Evolutionary conservation across 345 rosid species (phyloP), one percentile per base, ranked within the genome.

Genomic region (Limnanthes douglasii): DNA sequence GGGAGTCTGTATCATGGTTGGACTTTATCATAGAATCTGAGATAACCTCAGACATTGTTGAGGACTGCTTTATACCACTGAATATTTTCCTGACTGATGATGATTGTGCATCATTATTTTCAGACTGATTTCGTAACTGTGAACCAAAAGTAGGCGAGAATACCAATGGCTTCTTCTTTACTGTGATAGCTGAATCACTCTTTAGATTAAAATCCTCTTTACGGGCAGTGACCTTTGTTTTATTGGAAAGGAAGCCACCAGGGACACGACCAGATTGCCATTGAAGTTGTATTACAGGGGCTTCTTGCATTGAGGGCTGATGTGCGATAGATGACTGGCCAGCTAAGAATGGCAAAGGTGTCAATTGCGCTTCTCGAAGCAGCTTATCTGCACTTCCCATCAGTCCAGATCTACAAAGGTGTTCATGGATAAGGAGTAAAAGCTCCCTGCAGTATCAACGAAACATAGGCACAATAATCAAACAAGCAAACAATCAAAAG

Each of bases 341-440:
- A 8, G 71, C 85, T 65, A 65, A 43, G 2, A 70, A 61, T 28
- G 94, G 68, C 41, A 90, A 64, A 57, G 98, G 92, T 41, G 70
- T 66, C 66, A 90, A 60, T 44, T 90, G 92, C 41, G 94, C 92
- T 69, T 90, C 98, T 57, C 74, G 79, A 59, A 77, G 66, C 52
- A 90, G 69, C 30, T 50, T 22, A 33, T 68, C 57, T 17, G 98
- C 86, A 46, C 81, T 65, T 41, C 61, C 53, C 44, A 51, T 53
- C 69, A 90, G 68, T 43, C 98, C 98, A 51, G 77, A 70, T 34
- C 92, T 92, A 60, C 74, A 95, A 30, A 90, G 94, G 58, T 90
- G 98, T 62, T 90, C 98, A 35, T 80, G 98, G 16, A 90, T 77
- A 46, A 90, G 95, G 17, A 66, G 90, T 37, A 88, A 62, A 37